Evolutionary conservation across 176 grass and related monocot genomes (phyloP), one percentile per base, ranked within the genome.

Genomic region (Oryza brachyantha): DNA sequence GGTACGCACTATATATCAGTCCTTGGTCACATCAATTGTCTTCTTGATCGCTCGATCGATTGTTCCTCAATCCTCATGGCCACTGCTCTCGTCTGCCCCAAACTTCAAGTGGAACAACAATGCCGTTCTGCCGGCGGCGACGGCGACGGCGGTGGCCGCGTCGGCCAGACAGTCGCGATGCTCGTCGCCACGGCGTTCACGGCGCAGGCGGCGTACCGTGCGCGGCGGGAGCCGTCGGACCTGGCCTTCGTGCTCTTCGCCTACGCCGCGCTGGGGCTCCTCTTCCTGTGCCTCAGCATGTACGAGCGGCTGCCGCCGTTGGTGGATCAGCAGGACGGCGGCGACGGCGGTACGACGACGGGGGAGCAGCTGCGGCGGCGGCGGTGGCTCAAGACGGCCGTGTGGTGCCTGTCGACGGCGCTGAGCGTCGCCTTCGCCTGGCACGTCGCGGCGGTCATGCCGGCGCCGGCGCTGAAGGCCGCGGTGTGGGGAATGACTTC

Each of bases 181-280:
- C 87, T 91, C 81, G 68, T 14, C 3, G 77, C 48, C 3, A 73
- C 81, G 32, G 81, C 24, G 16, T 11, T 14, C 26, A 27, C 19
- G 35, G 73, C 34, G 65, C 65, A 41, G 36, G 36, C 36, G n/a
- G 65, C 65, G 65, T 68, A 40, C 21, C 36, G 65, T 3, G 64
- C 21, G 1, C 48, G 73, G 8, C 24, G 28, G 2, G 13, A 0
- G 39, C 58, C 50, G 32, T 61, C 10, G 54, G 29, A 57, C 73
- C 17, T 61, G 3, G 31, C 50, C 46, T 76, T 76, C 73, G 36
- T 61, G 2, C 9, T 46, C 27, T 10, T 46, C 50, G 5, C 54
- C 3, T 38, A 26, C 48, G 5, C 2, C 14, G n/a, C 8, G 1
- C 73, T 59, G 12, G 54, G 0, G 2, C n/a, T 41, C 21, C 73